These are phyloP conservation scores for Cercophora sp. DNA, from an alignment of 495 filamentous ascomycete species.

Conservation along the genomic window DNA sequence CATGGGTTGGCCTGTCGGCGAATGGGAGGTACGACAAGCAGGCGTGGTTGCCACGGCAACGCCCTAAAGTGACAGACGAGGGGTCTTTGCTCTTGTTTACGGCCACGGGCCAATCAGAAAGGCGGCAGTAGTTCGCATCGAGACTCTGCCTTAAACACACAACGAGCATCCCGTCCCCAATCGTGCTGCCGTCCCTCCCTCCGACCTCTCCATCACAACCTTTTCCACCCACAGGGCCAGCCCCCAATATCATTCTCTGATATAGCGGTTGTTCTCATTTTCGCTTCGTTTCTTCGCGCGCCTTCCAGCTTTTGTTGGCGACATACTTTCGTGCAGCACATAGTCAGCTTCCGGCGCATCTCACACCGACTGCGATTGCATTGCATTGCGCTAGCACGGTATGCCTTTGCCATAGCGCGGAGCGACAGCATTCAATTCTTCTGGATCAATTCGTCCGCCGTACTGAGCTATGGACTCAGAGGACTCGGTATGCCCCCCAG, in stretches of 20 bases:
- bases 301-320: background rate
- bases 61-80: constrained; percentile 3
- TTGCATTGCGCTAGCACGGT: background rate
- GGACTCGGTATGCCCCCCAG: constrained; percentile 35
- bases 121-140: constrained; percentile 1
- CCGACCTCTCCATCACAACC: constrained; percentile 8
- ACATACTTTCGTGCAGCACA: too few relatives aligned
- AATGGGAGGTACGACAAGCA: constrained; percentile 7
- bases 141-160: constrained; percentile 25
- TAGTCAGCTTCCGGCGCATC: too few relatives aligned
- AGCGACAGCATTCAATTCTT: constrained; percentile 1
- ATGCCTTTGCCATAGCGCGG: too few relatives aligned
- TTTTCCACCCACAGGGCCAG: constrained; percentile 4
- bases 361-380: too few relatives aligned
- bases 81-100: constrained; percentile 25
- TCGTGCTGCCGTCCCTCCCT: constrained; percentile 6
- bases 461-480: constrained; percentile 35
- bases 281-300: too few relatives aligned
- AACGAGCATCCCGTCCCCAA: constrained; percentile 5
- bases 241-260: constrained; percentile 17
- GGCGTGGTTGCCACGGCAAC: constrained; percentile 22
- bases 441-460: background rate
- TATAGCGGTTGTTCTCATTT: constrained; percentile 10
- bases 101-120: constrained; percentile 21
- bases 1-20: background rate